Percentiles rank a stretch among this genome's conserved stretches.
These are phyloP conservation scores for Hanseniaspora uvarum DNA, from an alignment of 1,139 yeast genomes.

Conservation along the genomic window DNA sequence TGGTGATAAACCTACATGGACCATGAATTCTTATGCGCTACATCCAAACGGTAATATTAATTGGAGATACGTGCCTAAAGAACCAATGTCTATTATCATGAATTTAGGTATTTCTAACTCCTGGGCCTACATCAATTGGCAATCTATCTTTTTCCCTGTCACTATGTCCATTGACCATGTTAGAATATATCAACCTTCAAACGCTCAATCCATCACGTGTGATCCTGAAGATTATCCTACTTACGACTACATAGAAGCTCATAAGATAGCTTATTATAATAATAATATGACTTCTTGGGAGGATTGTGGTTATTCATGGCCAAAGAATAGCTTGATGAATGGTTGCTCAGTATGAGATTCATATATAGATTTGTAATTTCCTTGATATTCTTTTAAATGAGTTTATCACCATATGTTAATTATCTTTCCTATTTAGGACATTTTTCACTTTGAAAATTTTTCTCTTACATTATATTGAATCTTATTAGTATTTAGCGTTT, in stretches of 20 bases:
- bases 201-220: conserved; percentile 47
- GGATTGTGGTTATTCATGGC: conserved; percentile 56
- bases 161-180: conserved; percentile 63
- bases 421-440: conserved; percentile 8
- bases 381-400: too few relatives aligned
- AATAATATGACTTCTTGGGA: conserved; percentile 56
- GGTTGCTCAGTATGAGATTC: conserved; percentile 29
- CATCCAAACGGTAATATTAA: conserved; percentile 79
- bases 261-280: conserved; percentile 52
- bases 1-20: conserved; percentile 57
- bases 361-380: neutral
- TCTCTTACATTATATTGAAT: too few relatives aligned
- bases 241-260: conserved; percentile 55
- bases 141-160: conserved; percentile 55
- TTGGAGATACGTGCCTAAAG: conserved; percentile 63
- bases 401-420: too few relatives aligned
- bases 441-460: too few relatives aligned
- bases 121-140: conserved; percentile 82
- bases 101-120: conserved; percentile 70
- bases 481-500: too few relatives aligned
- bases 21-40: conserved; percentile 51
- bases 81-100: conserved; percentile 74
- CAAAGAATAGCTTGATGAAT: conserved; percentile 44
- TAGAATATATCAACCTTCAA: conserved; percentile 64
- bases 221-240: conserved; percentile 72